A percentile compares a stretch with the other conserved stretches of the same genome.
These are phyloP conservation scores for Capsella bursapastoris DNA, from an alignment of 345 rosid species.

Conservation along the genomic window DNA sequence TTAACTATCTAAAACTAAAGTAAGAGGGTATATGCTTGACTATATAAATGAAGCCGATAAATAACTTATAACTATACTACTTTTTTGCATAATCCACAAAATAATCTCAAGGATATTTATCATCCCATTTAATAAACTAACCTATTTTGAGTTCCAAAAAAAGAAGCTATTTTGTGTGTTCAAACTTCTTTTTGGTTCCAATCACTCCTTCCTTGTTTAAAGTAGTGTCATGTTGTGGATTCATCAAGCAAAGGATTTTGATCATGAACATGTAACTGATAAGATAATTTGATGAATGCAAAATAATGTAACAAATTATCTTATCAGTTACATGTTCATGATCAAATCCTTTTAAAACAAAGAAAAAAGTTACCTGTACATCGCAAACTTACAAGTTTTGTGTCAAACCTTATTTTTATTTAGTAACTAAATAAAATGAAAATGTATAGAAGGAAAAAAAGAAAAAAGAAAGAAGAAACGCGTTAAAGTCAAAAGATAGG, in stretches of 20 bases:
- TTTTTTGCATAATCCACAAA: not conserved
- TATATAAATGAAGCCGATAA: too few relatives aligned
- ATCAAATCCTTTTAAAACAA: too few relatives aligned
- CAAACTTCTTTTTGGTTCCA: not conserved
- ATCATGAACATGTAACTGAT: not conserved
- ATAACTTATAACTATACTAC: not conserved
- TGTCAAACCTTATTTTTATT: not conserved
- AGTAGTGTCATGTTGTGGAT: constrained; percentile 1
- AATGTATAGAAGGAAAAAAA: not conserved
- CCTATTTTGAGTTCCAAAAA: not conserved
- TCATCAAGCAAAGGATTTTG: not conserved
- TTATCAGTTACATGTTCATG: not conserved
- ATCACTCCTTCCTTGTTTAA: not conserved
- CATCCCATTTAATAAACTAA: not conserved
- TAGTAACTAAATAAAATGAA: not conserved
- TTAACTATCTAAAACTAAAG: too few relatives aligned
- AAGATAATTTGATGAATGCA: not conserved
- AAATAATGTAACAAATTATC: not conserved
- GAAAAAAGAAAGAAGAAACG: not conserved
- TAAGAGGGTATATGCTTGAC: too few relatives aligned
- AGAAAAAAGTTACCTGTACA: too few relatives aligned
- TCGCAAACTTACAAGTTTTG: not conserved
- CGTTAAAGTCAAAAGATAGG: constrained; percentile 37
- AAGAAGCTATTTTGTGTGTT: not conserved
- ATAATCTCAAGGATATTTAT: not conserved